Conservation (phyloP, 495 filamentous ascomycete genomes). For the Tuber microsphaerosporum region DNA sequence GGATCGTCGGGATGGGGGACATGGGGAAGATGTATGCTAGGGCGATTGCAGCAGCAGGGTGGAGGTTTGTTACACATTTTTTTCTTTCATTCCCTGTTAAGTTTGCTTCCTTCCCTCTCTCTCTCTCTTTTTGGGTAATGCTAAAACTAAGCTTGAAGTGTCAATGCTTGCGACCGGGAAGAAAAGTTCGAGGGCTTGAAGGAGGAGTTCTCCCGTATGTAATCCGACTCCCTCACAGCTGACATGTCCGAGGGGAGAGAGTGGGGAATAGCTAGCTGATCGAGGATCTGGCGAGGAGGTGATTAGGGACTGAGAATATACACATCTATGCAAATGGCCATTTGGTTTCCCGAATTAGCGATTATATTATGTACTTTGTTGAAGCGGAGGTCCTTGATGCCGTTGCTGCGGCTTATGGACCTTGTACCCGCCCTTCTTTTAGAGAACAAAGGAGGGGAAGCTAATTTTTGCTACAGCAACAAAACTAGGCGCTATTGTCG, state of each 20-base stretch:
- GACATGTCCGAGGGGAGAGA: constrained; percentile 11
- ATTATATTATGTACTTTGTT: constrained; percentile 97
- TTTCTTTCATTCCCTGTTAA: constrained; percentile 28
- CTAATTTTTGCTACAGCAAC: constrained; percentile 57
- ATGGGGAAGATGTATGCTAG: constrained; percentile 99
- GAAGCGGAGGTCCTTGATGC: constrained; percentile 82
- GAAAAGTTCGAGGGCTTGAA: constrained; percentile 71
- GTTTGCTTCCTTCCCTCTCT: neutral
- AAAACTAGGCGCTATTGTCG: constrained; percentile 85
- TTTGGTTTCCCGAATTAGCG: constrained; percentile 85
- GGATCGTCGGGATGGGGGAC: constrained; percentile 97
- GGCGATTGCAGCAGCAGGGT: constrained; percentile 77
- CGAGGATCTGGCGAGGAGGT: constrained; percentile 43
- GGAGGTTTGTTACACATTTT: constrained; percentile 63
- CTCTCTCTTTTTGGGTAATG: neutral
- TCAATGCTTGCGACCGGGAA: constrained; percentile 87
- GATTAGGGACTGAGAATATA: constrained; percentile 50
- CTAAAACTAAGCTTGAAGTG: constrained; percentile 49
- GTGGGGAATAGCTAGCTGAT: constrained; percentile 4
- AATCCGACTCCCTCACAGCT: constrained; percentile 44
- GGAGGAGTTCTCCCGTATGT: constrained; percentile 66
- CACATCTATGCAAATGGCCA: constrained; percentile 84
- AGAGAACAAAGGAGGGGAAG: neutral
- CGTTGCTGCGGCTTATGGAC: constrained; percentile 78
- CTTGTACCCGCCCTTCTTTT: constrained; percentile 58